Base-by-base conservation (phyloP, 768 basidiomycete genomes). In the Dioszegia hungarica region DNA sequence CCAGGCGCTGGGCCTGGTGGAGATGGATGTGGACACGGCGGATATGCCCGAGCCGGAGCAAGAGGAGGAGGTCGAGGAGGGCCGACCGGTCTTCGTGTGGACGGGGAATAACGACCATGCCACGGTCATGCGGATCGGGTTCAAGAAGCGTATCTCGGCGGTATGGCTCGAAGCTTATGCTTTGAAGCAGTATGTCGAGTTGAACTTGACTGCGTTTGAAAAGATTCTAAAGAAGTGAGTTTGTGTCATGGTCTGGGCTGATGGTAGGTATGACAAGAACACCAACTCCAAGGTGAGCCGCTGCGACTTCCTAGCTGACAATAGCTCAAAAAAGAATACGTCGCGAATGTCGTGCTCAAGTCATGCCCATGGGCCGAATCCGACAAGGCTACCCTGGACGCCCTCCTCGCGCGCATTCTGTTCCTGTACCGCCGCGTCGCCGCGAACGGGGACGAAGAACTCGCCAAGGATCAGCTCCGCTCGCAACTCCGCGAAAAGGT, bases 221-320 rank as follows among this genome's bases (percentile, higher is more conserved):
- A 97, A 97, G 80, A 92, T 94, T 34, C 74, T 93, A 70, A 97
- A 97, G 78, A 97, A 97, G 87, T 91, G 72, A 56, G 84, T 75
- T 22, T 29, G 12, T 46, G n/a, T 29, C 39, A n/a, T n/a, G n/a
- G n/a, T n/a, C n/a, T n/a, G 15, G 28, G 37, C 59, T 58, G 52
- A 59, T 39, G 25, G 46, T 59, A 91, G 90, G 76, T 94, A 93
- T 70, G 92, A 98, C 81, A 98, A 97, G 77, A 88, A 95, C 61
- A 90, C 86, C 2, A 85, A 70, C 45, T 77, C 61, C 57, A 76
- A 66, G 47, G 70, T 64, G 27, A 17, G 44, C 68, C 61, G 44
- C 6, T 25, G 3, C 11, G 5, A 37, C 27, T 12, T 8, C 29
- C 25, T 9, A 28, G 41, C 41, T 43, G 22, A 43, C 22, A 43